Evolutionary conservation across 208 protist genomes (phyloP), one percentile per base, ranked within the genome.

Genomic region (Acanthamoeba lenticulata): DNA sequence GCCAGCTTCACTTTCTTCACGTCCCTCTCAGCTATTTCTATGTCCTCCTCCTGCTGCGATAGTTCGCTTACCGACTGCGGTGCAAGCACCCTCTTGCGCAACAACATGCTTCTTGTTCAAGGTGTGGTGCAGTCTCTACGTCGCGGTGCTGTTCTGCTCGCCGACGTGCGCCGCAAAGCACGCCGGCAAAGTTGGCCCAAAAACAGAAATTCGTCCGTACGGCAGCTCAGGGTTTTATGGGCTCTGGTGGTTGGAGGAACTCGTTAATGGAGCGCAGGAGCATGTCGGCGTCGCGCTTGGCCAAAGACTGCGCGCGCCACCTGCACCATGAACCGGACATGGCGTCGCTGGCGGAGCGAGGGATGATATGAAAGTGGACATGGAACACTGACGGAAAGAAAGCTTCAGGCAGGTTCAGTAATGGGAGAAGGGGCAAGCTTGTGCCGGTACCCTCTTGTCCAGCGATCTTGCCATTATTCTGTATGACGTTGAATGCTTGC

Each of bases 361-460:
- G 94, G 17, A 95, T 93, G 34, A 95, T 38, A 52, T 95, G 94
- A n/a, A 94, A 95, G 55, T 95, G 94, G 29, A 95, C 77, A 49
- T 95, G 94, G 29, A 79, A 60, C 49, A 95, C 91, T 47, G 49
- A 24, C 21, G 47, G n/a, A n/a, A n/a, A n/a, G n/a, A n/a, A n/a
- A n/a, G n/a, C n/a, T 60, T 55, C 47, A 55, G 47, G 15, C 15
- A 24, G 47, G 47, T 1, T 55, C 21, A 19, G 5, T 52, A 52
- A 52, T 52, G 15, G 45, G 15, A 52, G 45, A 52, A 5, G 15
- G 45, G 45, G 45, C 45, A n/a, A n/a, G n/a, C 15, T 49, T 49
- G 9, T 69, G 60, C 11, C 7, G 24, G 60, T 69, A 69, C 60
- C 60, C 40, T 83, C 77, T 81, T 95, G 94, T 17, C 86, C 86